phyloP scores from a whole-genome alignment of 495 filamentous ascomycete species.

The Penicillium coffeae region DNA sequence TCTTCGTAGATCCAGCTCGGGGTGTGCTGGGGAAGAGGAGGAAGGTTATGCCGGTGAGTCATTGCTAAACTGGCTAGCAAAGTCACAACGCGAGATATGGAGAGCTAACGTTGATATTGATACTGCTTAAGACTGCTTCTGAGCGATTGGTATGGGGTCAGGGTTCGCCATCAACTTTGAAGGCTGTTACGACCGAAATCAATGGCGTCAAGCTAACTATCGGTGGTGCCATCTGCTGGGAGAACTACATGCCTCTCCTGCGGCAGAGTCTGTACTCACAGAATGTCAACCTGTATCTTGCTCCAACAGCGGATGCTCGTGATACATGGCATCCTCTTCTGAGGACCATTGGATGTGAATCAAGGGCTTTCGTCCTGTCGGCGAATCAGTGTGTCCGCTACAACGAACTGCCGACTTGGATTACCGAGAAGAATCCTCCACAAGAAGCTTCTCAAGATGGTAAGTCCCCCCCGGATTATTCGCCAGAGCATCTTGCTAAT shows the following conservation, averaged over 20 bases:
- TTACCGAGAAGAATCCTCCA: slow-evolving; percentile 28
- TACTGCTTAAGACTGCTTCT: slow-evolving; percentile 5
- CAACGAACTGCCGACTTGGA: slow-evolving; percentile 56
- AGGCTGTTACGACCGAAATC: slow-evolving; percentile 77
- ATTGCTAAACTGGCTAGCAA: background rate
- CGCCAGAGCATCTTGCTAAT: background rate
- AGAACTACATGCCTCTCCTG: slow-evolving; percentile 93
- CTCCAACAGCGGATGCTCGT: slow-evolving; percentile 83
- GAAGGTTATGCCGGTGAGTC: slow-evolving; percentile 82
- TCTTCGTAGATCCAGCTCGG: slow-evolving; percentile 73
- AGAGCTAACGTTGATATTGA: too few species aligned
- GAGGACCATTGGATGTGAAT: slow-evolving; percentile 76
- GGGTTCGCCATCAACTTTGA: slow-evolving; percentile 74
- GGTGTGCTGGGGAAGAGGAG: slow-evolving; percentile 81
- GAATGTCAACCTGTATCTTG: slow-evolving; percentile 89
- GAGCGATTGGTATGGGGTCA: slow-evolving; percentile 80
- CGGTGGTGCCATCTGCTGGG: slow-evolving; percentile 92
- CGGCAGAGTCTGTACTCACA: slow-evolving; percentile 78
- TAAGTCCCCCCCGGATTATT: background rate
- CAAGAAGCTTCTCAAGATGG: slow-evolving; percentile 7
- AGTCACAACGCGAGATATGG: too few species aligned
- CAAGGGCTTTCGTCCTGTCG: slow-evolving; percentile 80
- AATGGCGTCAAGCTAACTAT: slow-evolving; percentile 72
- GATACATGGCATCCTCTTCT: slow-evolving; percentile 82
- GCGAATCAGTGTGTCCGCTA: slow-evolving; percentile 75